Conservation (phyloP, 257 asterid species). For the Nicotiana knightiana region DNA sequence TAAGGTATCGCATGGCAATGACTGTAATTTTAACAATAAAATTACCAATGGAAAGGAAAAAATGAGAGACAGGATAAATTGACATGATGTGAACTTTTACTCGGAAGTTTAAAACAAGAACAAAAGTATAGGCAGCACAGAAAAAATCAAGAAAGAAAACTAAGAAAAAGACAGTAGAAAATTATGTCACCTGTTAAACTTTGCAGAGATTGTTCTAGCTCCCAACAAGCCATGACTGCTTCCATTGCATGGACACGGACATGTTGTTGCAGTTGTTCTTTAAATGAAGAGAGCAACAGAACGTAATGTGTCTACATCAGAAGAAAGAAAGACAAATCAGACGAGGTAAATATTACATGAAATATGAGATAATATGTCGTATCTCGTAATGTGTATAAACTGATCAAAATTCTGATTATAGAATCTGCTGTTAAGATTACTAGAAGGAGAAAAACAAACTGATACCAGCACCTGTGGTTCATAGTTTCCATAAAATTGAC, state of each 20-base stretch:
- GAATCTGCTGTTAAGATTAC: neutral
- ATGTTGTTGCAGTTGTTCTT: conserved; percentile 97
- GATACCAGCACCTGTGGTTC: neutral
- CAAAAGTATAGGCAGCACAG: neutral
- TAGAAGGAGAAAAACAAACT: neutral
- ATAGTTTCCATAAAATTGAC: neutral
- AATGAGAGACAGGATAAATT: neutral
- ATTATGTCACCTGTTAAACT: conserved; percentile 71
- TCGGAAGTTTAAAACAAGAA: neutral
- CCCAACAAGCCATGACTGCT: conserved; percentile 99
- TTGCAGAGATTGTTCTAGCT: conserved; percentile 96
- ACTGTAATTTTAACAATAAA: neutral
- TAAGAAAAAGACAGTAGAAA: neutral
- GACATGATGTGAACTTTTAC: neutral
- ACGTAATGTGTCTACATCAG: conserved; percentile 81
- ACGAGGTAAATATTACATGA: conserved; percentile 34
- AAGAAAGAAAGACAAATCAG: conserved; percentile 9
- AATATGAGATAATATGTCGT: neutral
- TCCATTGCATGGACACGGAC: conserved; percentile 99
- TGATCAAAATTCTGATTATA: neutral
- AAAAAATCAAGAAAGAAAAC: neutral
- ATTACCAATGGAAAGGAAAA: neutral
- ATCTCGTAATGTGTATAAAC: neutral
- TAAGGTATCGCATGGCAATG: neutral
- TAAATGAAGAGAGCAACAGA: conserved; percentile 83